Conservation (phyloP, 495 filamentous ascomycete genomes). For the Bacidia rubella region DNA sequence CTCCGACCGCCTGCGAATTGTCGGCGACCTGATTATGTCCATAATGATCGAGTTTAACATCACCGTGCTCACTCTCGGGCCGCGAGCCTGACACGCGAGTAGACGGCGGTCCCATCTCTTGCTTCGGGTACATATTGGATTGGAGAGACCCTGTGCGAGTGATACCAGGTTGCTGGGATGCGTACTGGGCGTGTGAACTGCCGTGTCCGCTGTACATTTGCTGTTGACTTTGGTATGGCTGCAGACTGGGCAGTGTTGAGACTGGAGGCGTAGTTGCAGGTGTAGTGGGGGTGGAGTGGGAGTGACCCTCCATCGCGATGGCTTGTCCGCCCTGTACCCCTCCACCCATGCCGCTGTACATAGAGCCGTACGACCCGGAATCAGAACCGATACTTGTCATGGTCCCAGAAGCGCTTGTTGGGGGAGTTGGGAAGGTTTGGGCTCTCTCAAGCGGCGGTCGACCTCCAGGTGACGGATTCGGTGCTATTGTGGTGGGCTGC, state of each 20-base stretch:
- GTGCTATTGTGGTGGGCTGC: slow-evolving; percentile 53
- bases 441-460: slow-evolving; percentile 68
- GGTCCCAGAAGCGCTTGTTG: slow-evolving; percentile 74
- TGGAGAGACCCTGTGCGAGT: slow-evolving; percentile 47
- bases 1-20: slow-evolving; percentile 36
- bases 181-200: slow-evolving; percentile 55
- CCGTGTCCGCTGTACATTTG: slow-evolving; percentile 71
- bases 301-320: slow-evolving; percentile 77
- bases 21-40: slow-evolving; percentile 40
- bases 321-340: slow-evolving; percentile 53
- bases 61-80: slow-evolving; percentile 44
- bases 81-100: slow-evolving; percentile 40
- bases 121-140: slow-evolving; percentile 63
- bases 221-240: slow-evolving; percentile 55
- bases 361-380: slow-evolving; percentile 65
- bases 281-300: slow-evolving; percentile 84
- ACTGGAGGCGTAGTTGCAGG: slow-evolving; percentile 90
- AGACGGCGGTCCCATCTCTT: slow-evolving; percentile 82
- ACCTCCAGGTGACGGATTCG: slow-evolving; percentile 47
- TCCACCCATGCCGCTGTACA: slow-evolving; percentile 47
- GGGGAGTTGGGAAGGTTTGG: slow-evolving; percentile 87
- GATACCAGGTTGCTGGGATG: slow-evolving; percentile 52
- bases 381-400: slow-evolving; percentile 68
- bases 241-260: slow-evolving; percentile 60
- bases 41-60: slow-evolving; percentile 58